Conservation (phyloP, 2,329 filamentous ascomycete genomes). For the Trichoderma sp. region DNA sequence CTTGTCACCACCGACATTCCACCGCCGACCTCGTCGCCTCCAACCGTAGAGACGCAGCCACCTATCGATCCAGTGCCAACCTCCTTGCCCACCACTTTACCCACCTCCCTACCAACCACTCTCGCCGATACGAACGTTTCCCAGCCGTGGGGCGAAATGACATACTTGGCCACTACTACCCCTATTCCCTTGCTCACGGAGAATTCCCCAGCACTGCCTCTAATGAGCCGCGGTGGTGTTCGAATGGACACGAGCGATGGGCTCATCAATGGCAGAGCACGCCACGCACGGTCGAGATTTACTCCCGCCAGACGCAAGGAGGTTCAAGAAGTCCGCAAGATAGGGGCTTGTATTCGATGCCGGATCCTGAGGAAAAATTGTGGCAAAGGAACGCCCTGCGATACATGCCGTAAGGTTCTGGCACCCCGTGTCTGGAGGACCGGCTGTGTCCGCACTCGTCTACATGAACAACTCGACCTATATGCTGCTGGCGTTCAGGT, state of each 20-base stretch:
- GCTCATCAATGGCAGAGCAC: constrained; percentile 46
- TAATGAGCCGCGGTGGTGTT: constrained; percentile 47
- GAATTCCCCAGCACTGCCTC: constrained; percentile 33
- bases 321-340: constrained; percentile 63
- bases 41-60: constrained; percentile 25
- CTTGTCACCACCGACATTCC: constrained; percentile 36
- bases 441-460: constrained; percentile 60
- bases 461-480: constrained; percentile 60
- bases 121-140: constrained; percentile 28
- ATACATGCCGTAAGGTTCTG: constrained; percentile 62
- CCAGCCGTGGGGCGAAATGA: constrained; percentile 55
- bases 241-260: constrained; percentile 50
- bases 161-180: constrained; percentile 43
- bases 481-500: constrained; percentile 64
- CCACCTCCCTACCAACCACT: constrained; percentile 22
- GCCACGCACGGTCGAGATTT: constrained; percentile 57
- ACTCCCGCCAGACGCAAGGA: constrained; percentile 59
- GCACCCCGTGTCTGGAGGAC: constrained; percentile 64
- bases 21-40: constrained; percentile 33
- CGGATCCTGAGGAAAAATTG: constrained; percentile 66
- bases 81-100: constrained; percentile 21
- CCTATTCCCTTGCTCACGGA: constrained; percentile 34
- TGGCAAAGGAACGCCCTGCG: constrained; percentile 61
- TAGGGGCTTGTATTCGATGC: constrained; percentile 65
- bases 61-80: constrained; percentile 6